A percentile compares a stretch with the other conserved stretches of the same genome.
Evolutionary conservation across 2,329 filamentous ascomycete genomes (phyloP).

Genomic region (Colletotrichum acutatum): DNA sequence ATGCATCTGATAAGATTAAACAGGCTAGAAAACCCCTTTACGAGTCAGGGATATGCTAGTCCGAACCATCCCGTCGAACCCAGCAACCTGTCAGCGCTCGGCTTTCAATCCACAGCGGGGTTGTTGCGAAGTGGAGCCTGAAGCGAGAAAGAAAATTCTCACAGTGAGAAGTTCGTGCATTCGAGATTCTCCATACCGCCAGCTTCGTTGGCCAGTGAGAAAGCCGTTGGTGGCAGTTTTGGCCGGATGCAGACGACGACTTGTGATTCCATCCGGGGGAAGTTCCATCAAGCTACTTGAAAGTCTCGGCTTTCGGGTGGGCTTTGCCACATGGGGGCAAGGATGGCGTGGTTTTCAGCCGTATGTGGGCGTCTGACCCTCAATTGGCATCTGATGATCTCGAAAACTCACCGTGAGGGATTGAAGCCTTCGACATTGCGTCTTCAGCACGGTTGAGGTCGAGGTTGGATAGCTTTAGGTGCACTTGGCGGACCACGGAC

Average conservation of each 20-base stretch:
- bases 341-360: neutral
- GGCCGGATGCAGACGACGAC: neutral
- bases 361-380: neutral
- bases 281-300: neutral
- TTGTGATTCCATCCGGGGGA: neutral
- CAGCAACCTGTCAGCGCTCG: neutral
- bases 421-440: neutral
- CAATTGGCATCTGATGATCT: neutral
- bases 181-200: neutral
- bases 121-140: conserved; percentile 23
- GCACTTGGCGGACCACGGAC: neutral
- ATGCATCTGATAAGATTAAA: conserved; percentile 35
- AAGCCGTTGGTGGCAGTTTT: neutral
- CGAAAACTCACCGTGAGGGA: neutral
- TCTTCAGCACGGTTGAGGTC: neutral
- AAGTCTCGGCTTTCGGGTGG: neutral
- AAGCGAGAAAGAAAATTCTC: neutral
- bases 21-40: neutral
- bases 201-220: neutral
- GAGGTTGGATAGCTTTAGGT: neutral
- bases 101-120: conserved; percentile 23
- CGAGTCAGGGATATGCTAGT: conserved; percentile 24
- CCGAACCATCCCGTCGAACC: neutral
- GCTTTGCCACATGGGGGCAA: neutral
- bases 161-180: neutral